Percentiles rank a stretch among this genome's conserved stretches.
These are phyloP conservation scores for Starmerella riodocensis DNA, from an alignment of 805 yeast genomes.

Conservation along the genomic window DNA sequence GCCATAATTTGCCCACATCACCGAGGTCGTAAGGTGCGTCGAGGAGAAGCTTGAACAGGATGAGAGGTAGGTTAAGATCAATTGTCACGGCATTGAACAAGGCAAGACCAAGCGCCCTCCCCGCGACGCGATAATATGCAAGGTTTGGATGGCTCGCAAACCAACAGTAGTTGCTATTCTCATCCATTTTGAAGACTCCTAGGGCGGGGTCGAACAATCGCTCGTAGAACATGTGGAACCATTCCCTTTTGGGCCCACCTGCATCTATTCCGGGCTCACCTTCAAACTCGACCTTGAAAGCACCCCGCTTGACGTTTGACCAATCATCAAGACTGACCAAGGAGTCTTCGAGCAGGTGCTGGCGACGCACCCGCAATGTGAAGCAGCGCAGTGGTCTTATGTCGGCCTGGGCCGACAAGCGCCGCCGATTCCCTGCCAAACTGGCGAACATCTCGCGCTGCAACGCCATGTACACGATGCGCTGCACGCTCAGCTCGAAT, in stretches of 20 bases:
- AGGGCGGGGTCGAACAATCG: constrained; percentile 56
- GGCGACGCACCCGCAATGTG: constrained; percentile 54
- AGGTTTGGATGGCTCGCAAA: constrained; percentile 32
- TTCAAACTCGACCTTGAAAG: constrained; percentile 63
- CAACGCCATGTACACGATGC: constrained; percentile 15
- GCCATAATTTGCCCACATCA: constrained; percentile 59
- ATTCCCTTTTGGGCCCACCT: constrained; percentile 86
- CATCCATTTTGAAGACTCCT: constrained; percentile 53
- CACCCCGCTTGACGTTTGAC: constrained; percentile 38
- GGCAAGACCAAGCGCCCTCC: constrained; percentile 79
- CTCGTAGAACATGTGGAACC: constrained; percentile 68
- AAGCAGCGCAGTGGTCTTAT: constrained; percentile 4
- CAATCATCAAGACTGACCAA: constrained; percentile 41
- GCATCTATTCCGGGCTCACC: constrained; percentile 92
- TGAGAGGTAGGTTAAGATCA: constrained; percentile 64
- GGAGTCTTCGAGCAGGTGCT: constrained; percentile 59
- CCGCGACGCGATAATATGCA: constrained; percentile 52
- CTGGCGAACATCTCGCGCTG: constrained; percentile 17
- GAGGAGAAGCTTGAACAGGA: constrained; percentile 62
- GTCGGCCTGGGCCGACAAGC: constrained; percentile 4
- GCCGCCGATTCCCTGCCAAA: constrained; percentile 1
- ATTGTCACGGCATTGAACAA: constrained; percentile 79
- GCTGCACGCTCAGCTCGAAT: constrained; percentile 40
- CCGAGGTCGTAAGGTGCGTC: constrained; percentile 40
- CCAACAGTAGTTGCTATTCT: constrained; percentile 66